Conservation (phyloP, 768 basidiomycete genomes). For the Lactarius deliciosus region DNA sequence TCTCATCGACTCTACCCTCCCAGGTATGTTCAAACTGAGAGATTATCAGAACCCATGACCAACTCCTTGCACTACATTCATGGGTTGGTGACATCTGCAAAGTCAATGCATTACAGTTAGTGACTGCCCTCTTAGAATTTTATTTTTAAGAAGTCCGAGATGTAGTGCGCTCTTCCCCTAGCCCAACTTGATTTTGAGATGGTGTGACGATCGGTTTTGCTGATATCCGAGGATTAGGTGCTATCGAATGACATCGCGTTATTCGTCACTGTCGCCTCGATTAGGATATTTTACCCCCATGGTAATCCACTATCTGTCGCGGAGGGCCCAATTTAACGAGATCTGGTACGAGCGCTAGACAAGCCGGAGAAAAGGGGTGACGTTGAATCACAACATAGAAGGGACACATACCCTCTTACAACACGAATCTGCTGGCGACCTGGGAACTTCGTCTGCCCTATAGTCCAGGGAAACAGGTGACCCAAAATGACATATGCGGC, state of each 20-base stretch:
- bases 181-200: neutral
- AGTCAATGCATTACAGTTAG: neutral
- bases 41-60: neutral
- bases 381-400: no score
- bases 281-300: no score
- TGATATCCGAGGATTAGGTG: no score
- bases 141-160: neutral
- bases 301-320: no score
- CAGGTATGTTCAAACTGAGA: no score
- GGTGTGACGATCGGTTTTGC: no score
- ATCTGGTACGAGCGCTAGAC: no score
- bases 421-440: neutral
- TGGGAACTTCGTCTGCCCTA: neutral
- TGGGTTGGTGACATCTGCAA: neutral
- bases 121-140: neutral
- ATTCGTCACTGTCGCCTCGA: no score
- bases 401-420: neutral
- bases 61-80: neutral
- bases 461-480: neutral
- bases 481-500: neutral
- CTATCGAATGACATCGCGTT: no score
- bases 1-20: no score
- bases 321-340: no score
- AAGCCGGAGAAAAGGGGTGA: no score
- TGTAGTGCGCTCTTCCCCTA: neutral